Evolutionary conservation across 192 early-diverging fungal species (phyloP).

Genomic region (Pilobolus umbonatus): DNA sequence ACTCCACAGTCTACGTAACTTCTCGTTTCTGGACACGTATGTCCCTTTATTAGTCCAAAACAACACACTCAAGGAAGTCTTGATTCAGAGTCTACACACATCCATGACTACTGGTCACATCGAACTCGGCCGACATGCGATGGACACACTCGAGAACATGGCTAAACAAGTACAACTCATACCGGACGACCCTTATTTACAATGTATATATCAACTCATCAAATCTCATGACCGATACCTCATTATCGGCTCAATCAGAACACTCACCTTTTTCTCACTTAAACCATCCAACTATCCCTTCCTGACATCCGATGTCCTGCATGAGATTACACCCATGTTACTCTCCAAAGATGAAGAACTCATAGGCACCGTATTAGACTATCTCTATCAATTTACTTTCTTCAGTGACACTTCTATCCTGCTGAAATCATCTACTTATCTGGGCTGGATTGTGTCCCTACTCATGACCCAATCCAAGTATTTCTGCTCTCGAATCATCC

Average conservation of each 20-base stretch:
- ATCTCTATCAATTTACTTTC: conserved; percentile 44
- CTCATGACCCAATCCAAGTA: conserved; percentile 9
- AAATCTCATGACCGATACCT: conserved; percentile 50
- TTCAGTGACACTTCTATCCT: not conserved
- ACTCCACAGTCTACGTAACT: conserved; percentile 64
- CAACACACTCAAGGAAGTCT: conserved; percentile 38
- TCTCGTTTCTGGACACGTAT: conserved; percentile 60
- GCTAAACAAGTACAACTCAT: conserved; percentile 39
- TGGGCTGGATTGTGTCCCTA: conserved; percentile 1
- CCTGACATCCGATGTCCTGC: conserved; percentile 29
- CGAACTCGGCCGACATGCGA: conserved; percentile 52
- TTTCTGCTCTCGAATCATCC: conserved; percentile 5
- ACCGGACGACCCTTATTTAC: not conserved
- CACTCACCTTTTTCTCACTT: conserved; percentile 47
- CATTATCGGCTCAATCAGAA: conserved; percentile 49
- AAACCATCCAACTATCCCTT: conserved; percentile 33
- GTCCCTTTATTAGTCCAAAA: conserved; percentile 38
- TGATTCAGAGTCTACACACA: conserved; percentile 59
- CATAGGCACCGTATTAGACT: conserved; percentile 57
- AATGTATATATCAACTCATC: conserved; percentile 25
- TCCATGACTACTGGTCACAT: conserved; percentile 40
- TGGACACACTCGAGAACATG: conserved; percentile 64
- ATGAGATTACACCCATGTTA: conserved; percentile 51
- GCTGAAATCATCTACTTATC: not conserved
- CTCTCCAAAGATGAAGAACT: conserved; percentile 55